Conservation (phyloP, 2,329 filamentous ascomycete species). For the Phaeoacremonium minimum region DNA sequence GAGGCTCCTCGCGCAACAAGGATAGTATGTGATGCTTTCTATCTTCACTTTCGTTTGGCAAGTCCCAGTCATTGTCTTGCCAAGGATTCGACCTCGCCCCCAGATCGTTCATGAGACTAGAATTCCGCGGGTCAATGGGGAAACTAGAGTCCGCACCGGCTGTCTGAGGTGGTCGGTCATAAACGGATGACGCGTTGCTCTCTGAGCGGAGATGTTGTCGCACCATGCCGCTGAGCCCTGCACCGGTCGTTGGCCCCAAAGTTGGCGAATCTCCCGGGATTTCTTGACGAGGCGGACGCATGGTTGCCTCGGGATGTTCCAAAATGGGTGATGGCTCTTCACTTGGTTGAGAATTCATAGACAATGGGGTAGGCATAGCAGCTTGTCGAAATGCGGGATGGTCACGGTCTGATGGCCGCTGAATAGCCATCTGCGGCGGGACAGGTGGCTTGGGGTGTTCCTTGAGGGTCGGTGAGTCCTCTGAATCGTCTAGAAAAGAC, state of each 20-base stretch:
- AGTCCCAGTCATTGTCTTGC: constrained; percentile 26
- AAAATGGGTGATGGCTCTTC: constrained; percentile 13
- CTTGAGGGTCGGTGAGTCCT: constrained; percentile 23
- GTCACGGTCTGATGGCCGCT: constrained; percentile 46
- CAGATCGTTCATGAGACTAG: constrained; percentile 22
- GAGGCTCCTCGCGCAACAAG: too few relatives aligned
- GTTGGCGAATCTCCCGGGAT: constrained; percentile 69
- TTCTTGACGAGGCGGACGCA: constrained; percentile 13
- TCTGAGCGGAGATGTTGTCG: constrained; percentile 77
- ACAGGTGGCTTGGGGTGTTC: constrained; percentile 10
- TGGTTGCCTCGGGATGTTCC: constrained; percentile 14
- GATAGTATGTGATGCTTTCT: too few relatives aligned
- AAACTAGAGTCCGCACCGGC: constrained; percentile 32
- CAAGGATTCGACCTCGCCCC: constrained; percentile 36
- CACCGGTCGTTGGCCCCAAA: constrained; percentile 52
- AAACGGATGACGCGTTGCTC: constrained; percentile 79
- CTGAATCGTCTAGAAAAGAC: constrained; percentile 39
- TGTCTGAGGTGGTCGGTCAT: constrained; percentile 43
- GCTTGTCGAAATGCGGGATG: constrained; percentile 50
- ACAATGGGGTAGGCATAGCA: constrained; percentile 37
- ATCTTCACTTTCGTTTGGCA: constrained; percentile 9
- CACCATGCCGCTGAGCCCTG: constrained; percentile 75
- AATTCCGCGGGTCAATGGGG: constrained; percentile 24
- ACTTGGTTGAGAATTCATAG: constrained; percentile 21
- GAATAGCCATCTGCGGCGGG: too few relatives aligned